Conservation (phyloP, 306 rosid genomes). For the Arachis stenosperma region DNA sequence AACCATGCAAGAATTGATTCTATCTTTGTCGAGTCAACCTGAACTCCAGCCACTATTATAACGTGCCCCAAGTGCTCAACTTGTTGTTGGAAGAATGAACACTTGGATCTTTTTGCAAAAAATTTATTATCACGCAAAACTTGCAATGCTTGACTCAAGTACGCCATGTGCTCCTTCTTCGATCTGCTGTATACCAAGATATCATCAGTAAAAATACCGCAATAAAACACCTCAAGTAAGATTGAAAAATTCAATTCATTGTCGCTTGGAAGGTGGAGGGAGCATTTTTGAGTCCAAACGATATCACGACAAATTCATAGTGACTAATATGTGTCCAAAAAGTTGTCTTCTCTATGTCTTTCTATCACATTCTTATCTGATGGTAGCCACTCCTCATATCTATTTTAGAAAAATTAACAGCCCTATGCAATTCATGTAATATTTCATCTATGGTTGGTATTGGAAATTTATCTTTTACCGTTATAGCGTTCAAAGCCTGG, state of each 20-base stretch:
- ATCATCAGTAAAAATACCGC: neutral
- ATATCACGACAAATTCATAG: neutral
- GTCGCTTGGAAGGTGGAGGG: neutral
- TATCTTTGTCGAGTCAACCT: neutral
- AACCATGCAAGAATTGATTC: neutral
- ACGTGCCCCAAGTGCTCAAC: neutral
- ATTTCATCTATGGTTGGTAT: neutral
- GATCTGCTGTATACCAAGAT: too few relatives aligned
- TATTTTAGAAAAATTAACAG: too few relatives aligned
- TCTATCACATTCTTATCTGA: neutral
- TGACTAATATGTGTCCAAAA: neutral
- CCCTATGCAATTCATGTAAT: neutral
- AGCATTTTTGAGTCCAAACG: neutral
- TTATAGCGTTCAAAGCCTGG: neutral
- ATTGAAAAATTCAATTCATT: too few relatives aligned
- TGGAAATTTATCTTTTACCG: neutral
- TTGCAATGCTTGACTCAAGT: too few relatives aligned
- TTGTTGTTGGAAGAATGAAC: neutral
- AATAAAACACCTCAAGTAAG: neutral
- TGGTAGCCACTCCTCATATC: neutral
- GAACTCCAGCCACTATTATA: neutral
- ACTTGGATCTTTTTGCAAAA: neutral
- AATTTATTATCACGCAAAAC: too few relatives aligned
- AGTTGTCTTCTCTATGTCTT: neutral
- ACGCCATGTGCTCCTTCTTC: neutral